Evolutionary conservation across 495 filamentous ascomycete genomes (phyloP), one percentile per base, ranked within the genome.

Genomic region (Rusavskia elegans): DNA sequence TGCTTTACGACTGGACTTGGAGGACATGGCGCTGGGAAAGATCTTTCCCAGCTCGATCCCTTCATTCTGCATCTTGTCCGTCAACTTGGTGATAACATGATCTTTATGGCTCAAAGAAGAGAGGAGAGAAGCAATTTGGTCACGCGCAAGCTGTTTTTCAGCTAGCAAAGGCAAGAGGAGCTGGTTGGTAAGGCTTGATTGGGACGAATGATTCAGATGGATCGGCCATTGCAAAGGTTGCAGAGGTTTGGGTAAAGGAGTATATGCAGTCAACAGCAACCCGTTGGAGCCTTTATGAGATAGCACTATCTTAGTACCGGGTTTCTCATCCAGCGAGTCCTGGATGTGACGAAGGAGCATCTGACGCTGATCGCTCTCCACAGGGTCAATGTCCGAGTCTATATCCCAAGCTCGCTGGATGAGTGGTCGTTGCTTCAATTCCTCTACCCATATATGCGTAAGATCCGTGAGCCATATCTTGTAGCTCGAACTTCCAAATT

Each of bases 331-430:
- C 8, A 93, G 67, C 23, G 80, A 78, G 38, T 79, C 71, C 48
- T 75, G 69, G 30, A 97, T 72, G 58, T 87, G 89, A 13, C 77
- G 69, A 10, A 96, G 66, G 32, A 98, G 75, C 17, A 85, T 76
- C 23, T 66, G 59, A 55, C 90, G 71, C 58, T 96, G 87, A 25
- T 79, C 74, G 54, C 83, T 84, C 60, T 90, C 85, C 55, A 77
- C 83, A 1, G 92, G 83, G 64, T 98, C 92, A 52, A 98, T 95
- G 32, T 81, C 82, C 6, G 84, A 84, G 37, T 79, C 73, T 55
- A 78, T 70, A 9, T 80, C 68, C 19, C 81, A 66, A 21, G 85
- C 85, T 50, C 83, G 75, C 37, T 71, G 64, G 23, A 84, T 62
- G 51, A 97, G 87, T 1, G 73, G 71, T 45, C 66, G 64, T 29